These are phyloP conservation scores for Andrographis paniculata DNA, from an alignment of 305 asterid genomes.

Conservation along the genomic window DNA sequence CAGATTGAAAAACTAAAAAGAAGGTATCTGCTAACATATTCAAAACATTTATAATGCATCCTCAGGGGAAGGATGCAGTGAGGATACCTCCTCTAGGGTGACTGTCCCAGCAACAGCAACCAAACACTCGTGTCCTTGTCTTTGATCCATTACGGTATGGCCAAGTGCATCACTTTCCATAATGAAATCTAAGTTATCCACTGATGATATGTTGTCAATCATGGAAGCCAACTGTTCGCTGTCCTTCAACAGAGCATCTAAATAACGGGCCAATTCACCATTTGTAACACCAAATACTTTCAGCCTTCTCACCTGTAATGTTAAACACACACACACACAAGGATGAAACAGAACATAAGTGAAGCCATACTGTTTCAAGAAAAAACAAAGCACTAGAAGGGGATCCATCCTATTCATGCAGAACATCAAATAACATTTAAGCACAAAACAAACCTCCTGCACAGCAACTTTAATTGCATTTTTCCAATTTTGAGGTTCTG, in stretches of 20 bases:
- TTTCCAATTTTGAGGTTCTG: constrained; percentile 95
- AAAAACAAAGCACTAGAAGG: constrained; percentile 5
- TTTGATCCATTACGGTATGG: constrained; percentile 95
- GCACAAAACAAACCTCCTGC: constrained; percentile 72
- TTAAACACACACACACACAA: constrained; percentile 8
- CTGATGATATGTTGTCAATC: constrained; percentile 95
- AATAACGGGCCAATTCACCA: constrained; percentile 91
- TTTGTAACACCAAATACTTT: constrained; percentile 99
- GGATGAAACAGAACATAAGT: constrained; percentile 16
- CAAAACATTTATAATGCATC: neutral
- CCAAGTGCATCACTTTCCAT: constrained; percentile 99
- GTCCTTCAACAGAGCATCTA: constrained; percentile 91
- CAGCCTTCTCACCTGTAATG: constrained; percentile 86
- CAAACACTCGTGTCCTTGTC: constrained; percentile 96
- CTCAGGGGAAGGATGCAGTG: constrained; percentile 11
- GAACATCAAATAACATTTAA: constrained; percentile 11
- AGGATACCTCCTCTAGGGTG: constrained; percentile 85
- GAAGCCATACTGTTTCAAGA: constrained; percentile 10
- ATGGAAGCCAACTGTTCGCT: constrained; percentile 98
- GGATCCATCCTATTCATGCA: neutral
- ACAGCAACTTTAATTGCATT: constrained; percentile 96
- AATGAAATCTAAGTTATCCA: constrained; percentile 90
- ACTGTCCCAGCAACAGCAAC: constrained; percentile 86
- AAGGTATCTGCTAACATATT: neutral
- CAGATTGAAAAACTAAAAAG: neutral